Conservation (phyloP, 1,284 basidiomycete genomes). For the Ganoderma lingzhi region DNA sequence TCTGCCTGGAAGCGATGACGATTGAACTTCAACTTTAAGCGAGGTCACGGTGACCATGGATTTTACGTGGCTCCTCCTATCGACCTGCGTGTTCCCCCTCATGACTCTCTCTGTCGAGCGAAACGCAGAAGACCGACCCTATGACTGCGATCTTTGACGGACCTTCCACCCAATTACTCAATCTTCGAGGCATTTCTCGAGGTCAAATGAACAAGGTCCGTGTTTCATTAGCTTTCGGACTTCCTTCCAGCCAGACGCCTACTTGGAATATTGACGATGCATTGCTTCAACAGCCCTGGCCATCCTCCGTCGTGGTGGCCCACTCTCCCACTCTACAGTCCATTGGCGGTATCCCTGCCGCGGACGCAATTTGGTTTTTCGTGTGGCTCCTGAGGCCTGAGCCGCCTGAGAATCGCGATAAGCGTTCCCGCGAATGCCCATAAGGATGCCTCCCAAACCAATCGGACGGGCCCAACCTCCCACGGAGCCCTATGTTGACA, state of each 20-base stretch:
- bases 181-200: neutral
- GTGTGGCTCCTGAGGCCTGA: neutral
- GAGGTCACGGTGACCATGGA: neutral
- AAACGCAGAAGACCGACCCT: conserved; percentile 11
- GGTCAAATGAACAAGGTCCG: neutral
- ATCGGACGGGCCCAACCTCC: conserved; percentile 5
- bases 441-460: neutral
- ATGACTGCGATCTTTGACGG: conserved; percentile 7
- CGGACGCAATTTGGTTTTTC: neutral
- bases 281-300: neutral
- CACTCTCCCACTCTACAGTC: neutral
- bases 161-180: conserved; percentile 7
- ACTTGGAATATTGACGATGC: neutral
- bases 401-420: neutral
- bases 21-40: neutral
- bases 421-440: conserved; percentile 10
- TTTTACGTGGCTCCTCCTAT: conserved; percentile 5
- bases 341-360: neutral
- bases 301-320: neutral
- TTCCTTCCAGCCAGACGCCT: neutral
- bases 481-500: conserved; percentile 5
- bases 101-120: neutral
- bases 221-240: neutral
- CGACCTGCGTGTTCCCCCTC: neutral
- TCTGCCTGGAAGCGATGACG: neutral